These are phyloP conservation scores for Blastobotrys arbuscula DNA, from an alignment of 1,139 yeast genomes.

Conservation along the genomic window DNA sequence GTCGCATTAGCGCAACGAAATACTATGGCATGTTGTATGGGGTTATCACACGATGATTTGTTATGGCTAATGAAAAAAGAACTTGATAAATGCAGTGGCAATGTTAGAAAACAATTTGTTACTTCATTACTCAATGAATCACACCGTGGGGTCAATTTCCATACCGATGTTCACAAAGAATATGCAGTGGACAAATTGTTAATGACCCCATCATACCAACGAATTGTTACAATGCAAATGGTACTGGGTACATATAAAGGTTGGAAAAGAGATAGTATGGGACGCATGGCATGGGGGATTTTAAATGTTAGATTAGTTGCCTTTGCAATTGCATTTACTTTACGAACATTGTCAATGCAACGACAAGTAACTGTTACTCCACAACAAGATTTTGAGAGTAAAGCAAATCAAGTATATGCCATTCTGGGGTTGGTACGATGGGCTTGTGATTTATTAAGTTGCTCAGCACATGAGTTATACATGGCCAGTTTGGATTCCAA, in stretches of 20 bases:
- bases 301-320: constrained; percentile 66
- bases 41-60: constrained; percentile 60
- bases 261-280: constrained; percentile 45
- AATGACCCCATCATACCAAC: constrained; percentile 68
- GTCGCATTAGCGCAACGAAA: constrained; percentile 62
- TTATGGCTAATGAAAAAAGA: constrained; percentile 44
- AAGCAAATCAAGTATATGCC: constrained; percentile 52
- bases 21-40: constrained; percentile 62
- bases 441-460: constrained; percentile 66
- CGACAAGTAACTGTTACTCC: constrained; percentile 16
- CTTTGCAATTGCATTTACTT: constrained; percentile 68
- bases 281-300: constrained; percentile 61
- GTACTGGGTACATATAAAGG: constrained; percentile 52
- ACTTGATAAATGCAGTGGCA: constrained; percentile 3
- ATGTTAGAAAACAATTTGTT: constrained; percentile 13
- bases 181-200: constrained; percentile 67
- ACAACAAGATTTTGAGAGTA: constrained; percentile 45
- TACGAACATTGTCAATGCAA: constrained; percentile 38
- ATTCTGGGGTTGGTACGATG: constrained; percentile 72
- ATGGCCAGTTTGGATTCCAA: constrained; percentile 19
- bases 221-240: constrained; percentile 54
- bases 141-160: constrained; percentile 64
- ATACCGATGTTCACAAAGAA: constrained; percentile 54
- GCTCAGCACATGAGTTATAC: constrained; percentile 60
- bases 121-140: constrained; percentile 51